These are phyloP conservation scores for Thelonectria rubi DNA, from an alignment of 2,329 filamentous ascomycete species.

Conservation along the genomic window DNA sequence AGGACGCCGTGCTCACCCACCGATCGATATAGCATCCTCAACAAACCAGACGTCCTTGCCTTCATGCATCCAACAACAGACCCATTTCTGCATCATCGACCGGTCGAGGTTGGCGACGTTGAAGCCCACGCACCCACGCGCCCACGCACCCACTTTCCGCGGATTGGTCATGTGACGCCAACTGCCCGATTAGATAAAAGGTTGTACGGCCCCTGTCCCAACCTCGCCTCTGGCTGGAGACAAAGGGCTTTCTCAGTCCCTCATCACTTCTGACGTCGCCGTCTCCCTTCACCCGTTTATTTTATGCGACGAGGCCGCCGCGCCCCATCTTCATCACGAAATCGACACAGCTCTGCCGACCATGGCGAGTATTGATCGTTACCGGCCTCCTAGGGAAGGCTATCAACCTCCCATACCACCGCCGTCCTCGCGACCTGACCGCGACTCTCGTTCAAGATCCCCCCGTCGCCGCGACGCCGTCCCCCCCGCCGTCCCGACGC, in stretches of 20 bases:
- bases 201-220: slow-evolving; percentile 35
- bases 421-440: slow-evolving; percentile 52
- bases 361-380: slow-evolving; percentile 70
- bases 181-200: slow-evolving; percentile 42
- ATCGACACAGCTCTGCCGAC: slow-evolving; percentile 37
- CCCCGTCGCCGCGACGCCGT: slow-evolving; percentile 60
- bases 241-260: slow-evolving; percentile 25
- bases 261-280: slow-evolving; percentile 20
- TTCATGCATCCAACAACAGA: too few species aligned
- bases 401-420: slow-evolving; percentile 64
- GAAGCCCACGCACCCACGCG: background rate
- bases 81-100: background rate
- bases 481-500: slow-evolving; percentile 69
- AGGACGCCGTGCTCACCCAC: too few species aligned
- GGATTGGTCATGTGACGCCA: slow-evolving; percentile 36
- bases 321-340: slow-evolving; percentile 34
- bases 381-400: slow-evolving; percentile 64
- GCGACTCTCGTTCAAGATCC: slow-evolving; percentile 59
- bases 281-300: slow-evolving; percentile 19
- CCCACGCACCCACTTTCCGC: slow-evolving; percentile 11
- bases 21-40: too few species aligned
- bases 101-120: background rate
- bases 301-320: slow-evolving; percentile 39
- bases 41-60: too few species aligned
- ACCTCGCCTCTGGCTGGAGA: slow-evolving; percentile 31